Base-by-base conservation (phyloP, 1,139 yeast genomes). In the Pichia sp. region DNA sequence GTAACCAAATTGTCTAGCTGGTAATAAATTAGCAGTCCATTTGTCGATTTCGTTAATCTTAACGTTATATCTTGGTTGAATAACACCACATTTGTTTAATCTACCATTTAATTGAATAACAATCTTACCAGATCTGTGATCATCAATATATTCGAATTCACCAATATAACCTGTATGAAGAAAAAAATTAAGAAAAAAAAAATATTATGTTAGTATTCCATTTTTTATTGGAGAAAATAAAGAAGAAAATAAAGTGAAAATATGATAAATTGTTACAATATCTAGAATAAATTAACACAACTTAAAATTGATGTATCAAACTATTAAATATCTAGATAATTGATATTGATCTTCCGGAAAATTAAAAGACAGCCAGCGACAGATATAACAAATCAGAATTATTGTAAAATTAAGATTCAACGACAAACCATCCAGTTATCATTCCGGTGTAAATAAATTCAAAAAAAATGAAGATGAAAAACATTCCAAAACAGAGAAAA, bases 1-100 rank as follows among this genome's bases (percentile, higher is more conserved):
- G 77, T 77, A 89, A 78, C 97, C 97, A 68, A 90, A 90, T 76
- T 90, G 97, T 85, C 97, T 88, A 60, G 97, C 95, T 69, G 97
- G 97, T 70, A 90, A 79, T 71, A 90, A 83, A 82, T 88, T 89
- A 72, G 83, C 95, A 65, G 96, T 89, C 97, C 97, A 90, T 77
- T 87, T 88, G 78, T 90, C 97, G 66, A 90, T 83, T 69, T 90
- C 97, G 67, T 73, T 82, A 60, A 90, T 83, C 75, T 88, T 86
- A 67, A 90, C 92, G 78, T 90, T 90, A 79, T 88, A 90, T 79
- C 97, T 88, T 75, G 97, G 97, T 56, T 95, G 86, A 69, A 90
- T 89, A 58, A 90, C 97, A 78, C 97, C 97, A 74, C 95, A 88
- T 78, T 90, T 90, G 89, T 90, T 90, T 69, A 90, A 81, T 80